Evolutionary conservation across 1,284 basidiomycete species (phyloP).

Genomic region (Ceratorhiza oryzae-sativae): DNA sequence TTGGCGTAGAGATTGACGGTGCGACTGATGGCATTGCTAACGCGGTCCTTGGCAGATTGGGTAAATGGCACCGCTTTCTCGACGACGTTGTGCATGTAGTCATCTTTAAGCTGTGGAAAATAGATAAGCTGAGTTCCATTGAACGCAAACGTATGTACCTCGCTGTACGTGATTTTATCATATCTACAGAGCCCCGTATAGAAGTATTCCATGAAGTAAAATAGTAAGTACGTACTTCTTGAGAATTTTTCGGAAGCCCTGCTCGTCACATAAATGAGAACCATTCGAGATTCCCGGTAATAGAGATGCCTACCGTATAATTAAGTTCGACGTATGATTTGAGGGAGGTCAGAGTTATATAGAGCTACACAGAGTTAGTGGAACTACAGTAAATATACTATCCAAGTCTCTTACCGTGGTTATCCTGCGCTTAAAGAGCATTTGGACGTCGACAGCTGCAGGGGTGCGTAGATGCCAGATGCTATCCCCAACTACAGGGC

Average conservation of each 20-base stretch:
- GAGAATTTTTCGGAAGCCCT: constrained; percentile 89
- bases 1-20: constrained; percentile 84
- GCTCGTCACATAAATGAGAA: neutral
- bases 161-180: constrained; percentile 91
- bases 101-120: constrained; percentile 73
- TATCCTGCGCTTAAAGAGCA: constrained; percentile 91
- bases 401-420: constrained; percentile 58
- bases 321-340: constrained; percentile 95
- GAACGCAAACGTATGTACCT: constrained; percentile 53
- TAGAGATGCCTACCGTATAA: constrained; percentile 64
- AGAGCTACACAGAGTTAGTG: constrained; percentile 56
- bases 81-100: constrained; percentile 81
- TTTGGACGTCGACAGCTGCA: constrained; percentile 87
- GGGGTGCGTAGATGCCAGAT: constrained; percentile 85
- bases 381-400: neutral
- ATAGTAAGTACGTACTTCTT: constrained; percentile 75
- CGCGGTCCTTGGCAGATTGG: constrained; percentile 64
- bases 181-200: constrained; percentile 69
- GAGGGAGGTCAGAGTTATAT: constrained; percentile 82
- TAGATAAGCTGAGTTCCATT: neutral
- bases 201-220: neutral
- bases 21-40: constrained; percentile 67
- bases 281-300: too few relatives aligned
- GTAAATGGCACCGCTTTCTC: constrained; percentile 75
- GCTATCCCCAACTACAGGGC: constrained; percentile 44